Conservation (phyloP, 148 eudicot genomes). For the Linanthus parryae region DNA sequence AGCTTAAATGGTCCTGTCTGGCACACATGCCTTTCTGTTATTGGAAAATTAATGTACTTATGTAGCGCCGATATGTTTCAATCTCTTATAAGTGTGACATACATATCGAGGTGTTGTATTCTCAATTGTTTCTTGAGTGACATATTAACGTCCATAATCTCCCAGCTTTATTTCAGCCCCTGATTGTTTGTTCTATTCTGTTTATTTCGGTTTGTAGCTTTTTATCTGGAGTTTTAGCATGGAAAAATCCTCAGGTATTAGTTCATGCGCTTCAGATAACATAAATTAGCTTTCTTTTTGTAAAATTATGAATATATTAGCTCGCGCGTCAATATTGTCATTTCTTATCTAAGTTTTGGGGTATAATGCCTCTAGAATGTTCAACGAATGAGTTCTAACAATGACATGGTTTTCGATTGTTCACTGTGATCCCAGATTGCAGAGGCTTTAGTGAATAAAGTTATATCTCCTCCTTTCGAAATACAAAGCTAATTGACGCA, state of each 20-base stretch:
- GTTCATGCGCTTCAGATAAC: constrained; percentile 96
- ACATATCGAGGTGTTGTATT: constrained; percentile 67
- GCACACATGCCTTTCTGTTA: constrained; percentile 91
- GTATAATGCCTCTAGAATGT: no score
- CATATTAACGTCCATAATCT: background rate
- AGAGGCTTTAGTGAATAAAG: no score
- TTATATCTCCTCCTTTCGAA: no score
- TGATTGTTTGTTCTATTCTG: no score
- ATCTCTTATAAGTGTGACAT: constrained; percentile 54
- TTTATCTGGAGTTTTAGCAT: constrained; percentile 94
- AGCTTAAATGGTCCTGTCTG: constrained; percentile 98
- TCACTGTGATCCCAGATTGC: no score
- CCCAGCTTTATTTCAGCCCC: background rate
- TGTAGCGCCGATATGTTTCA: constrained; percentile 85
- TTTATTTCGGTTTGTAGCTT: constrained; percentile 40
- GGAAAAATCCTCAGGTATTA: constrained; percentile 97
- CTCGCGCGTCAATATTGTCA: no score
- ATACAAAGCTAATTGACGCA: no score
- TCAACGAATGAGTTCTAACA: no score
- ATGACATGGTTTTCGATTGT: no score
- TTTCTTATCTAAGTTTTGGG: no score
- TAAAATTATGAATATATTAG: no score
- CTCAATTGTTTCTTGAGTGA: background rate
- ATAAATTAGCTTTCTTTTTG: no score
- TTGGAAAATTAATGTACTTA: constrained; percentile 94